phyloP scores from a whole-genome alignment of 139 green algal species.

The Volvox africanus region DNA sequence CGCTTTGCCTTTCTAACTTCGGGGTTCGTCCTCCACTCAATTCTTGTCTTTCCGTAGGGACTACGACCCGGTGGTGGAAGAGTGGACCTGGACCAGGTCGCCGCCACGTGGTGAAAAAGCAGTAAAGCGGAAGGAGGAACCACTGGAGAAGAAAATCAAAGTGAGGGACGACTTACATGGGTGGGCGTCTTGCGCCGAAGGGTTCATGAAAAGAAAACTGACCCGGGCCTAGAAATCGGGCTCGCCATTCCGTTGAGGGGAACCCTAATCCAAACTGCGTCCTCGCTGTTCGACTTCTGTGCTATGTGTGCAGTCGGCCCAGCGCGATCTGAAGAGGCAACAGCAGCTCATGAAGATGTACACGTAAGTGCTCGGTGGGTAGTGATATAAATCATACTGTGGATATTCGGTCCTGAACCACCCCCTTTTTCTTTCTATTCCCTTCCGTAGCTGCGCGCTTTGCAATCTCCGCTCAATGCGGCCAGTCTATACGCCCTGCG shows the following conservation, averaged over 20 bases:
- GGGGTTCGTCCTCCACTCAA: background rate
- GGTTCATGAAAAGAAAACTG: background rate
- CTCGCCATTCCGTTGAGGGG: background rate
- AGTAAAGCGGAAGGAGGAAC: conserved; percentile 60
- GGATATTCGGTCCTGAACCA: too few species aligned
- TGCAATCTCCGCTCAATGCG: too few species aligned
- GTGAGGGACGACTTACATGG: background rate
- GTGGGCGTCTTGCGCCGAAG: background rate
- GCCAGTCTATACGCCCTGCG: too few species aligned
- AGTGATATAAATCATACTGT: too few species aligned
- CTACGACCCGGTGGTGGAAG: conserved; percentile 63
- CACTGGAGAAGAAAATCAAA: conserved; percentile 62
- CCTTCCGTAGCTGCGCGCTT: too few species aligned
- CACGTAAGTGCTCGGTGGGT: background rate
- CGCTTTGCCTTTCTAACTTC: background rate
- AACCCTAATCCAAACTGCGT: background rate
- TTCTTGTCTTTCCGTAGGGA: conserved; percentile 61
- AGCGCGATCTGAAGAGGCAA: conserved; percentile 20
- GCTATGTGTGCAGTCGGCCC: background rate
- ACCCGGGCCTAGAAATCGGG: background rate
- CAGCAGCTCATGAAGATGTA: conserved; percentile 30
- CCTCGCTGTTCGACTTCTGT: background rate
- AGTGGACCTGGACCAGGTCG: conserved; percentile 81
- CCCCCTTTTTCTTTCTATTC: too few species aligned
- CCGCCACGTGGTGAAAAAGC: conserved; percentile 63